Evolutionary conservation across 208 protist genomes (phyloP).

Genomic region (Naegleria fowleri): DNA sequence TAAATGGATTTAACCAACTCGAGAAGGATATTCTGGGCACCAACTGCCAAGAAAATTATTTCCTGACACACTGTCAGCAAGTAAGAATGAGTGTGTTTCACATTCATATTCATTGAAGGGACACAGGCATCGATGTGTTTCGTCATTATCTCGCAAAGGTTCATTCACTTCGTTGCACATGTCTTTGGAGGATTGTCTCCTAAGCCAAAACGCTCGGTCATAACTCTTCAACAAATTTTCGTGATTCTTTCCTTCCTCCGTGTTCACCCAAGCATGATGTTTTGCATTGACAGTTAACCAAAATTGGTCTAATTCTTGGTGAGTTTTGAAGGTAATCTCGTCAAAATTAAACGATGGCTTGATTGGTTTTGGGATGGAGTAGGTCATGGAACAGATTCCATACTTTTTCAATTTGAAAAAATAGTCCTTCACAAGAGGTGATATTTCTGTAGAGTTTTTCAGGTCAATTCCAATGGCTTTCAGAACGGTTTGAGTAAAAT

Average conservation of each 20-base stretch:
- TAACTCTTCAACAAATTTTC: slow-evolving; percentile 2
- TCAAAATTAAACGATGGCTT: background rate
- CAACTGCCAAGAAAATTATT: background rate
- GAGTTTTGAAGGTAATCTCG: background rate
- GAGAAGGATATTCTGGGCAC: background rate
- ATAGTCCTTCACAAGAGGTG: background rate
- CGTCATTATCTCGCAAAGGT: background rate
- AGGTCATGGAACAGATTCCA: background rate
- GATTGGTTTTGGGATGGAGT: background rate
- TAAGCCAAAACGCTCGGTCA: slow-evolving; percentile 8
- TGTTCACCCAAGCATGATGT: background rate
- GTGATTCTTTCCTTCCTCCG: background rate
- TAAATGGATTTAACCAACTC: background rate
- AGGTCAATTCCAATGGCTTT: background rate
- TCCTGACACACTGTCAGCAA: background rate
- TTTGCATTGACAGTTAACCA: background rate
- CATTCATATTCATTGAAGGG: background rate
- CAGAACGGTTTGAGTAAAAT: background rate
- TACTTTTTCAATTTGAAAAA: background rate
- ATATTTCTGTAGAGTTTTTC: background rate
- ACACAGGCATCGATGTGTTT: background rate
- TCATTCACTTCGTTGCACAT: background rate
- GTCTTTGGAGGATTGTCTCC: background rate
- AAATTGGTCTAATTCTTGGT: background rate
- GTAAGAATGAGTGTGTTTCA: background rate